Base-by-base conservation (phyloP, 371 early-diverging fungal species). In the Synchytrium microbalum region DNA sequence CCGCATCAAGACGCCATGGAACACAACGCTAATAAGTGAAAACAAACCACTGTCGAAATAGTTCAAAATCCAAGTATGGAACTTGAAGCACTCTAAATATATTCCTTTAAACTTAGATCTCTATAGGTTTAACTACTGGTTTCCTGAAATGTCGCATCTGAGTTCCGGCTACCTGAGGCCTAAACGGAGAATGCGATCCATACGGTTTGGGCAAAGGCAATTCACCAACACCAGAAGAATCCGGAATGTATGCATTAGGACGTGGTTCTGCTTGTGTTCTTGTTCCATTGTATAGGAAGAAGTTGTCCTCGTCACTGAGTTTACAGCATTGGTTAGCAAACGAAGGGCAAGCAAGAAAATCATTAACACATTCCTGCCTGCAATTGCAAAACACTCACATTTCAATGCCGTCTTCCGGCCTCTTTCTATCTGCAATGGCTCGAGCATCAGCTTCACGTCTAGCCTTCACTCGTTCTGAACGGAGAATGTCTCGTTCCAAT, bases 121-220 rank as follows among this genome's bases (percentile, higher is more conserved):
- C 80, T 32, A 82, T 70, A 1, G 79, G 76, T 63, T 75, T 75
- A 5, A 63, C 24, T 19, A 62, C 61, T 1, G 78, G 75, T 61
- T 78, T 78, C 32, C 73, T 56, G 63, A 72, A 82, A 59, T 80
- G 76, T 32, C 78, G 72, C 61, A 78, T 68, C 52, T 79, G 78
- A 19, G 70, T 54, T 2, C 74, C 75, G 24, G 70, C 32, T 29
- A 81, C 80, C 29, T 58, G 63, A n/a, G 83, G 83, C 59, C 79
- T 80, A 67, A 82, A 82, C 10, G 83, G 83, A 23, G 77, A 73
- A 60, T 70, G 69, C 1, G 67, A 70, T 27, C 83, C 83, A 60
- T 82, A 82, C 28, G 83, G 83, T 57, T 78, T 76, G n/a, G 83
- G 79, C 46, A 82, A 78, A 32, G 83, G 83, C 3, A 82, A 64